Evolutionary conservation across 1,284 basidiomycete species (phyloP).

Genomic region (Ceratobasidium sp.): DNA sequence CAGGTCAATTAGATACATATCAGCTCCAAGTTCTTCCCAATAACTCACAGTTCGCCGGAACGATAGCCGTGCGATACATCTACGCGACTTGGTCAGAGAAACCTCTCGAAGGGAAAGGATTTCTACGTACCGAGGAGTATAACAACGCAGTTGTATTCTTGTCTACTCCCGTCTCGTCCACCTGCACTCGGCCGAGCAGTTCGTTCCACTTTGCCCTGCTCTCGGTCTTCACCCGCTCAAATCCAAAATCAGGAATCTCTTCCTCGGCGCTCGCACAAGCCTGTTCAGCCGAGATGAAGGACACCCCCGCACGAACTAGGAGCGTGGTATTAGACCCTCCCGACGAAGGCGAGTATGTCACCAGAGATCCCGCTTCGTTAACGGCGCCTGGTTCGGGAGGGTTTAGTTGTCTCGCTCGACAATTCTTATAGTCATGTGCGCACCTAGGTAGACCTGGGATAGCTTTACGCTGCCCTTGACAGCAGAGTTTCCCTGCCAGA

Average conservation of each 20-base stretch:
- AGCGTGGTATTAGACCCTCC: slow-evolving; percentile 53
- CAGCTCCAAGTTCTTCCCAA: not conserved
- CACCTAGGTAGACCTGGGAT: slow-evolving; percentile 39
- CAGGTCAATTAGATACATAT: slow-evolving; percentile 5
- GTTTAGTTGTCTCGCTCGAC: slow-evolving; percentile 49
- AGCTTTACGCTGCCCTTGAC: slow-evolving; percentile 62
- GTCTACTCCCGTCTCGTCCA: slow-evolving; percentile 65
- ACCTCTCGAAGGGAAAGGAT: not conserved
- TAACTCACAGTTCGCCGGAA: slow-evolving; percentile 72
- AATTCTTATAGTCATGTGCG: not conserved
- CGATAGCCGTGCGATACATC: slow-evolving; percentile 75
- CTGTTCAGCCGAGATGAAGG: slow-evolving; percentile 70
- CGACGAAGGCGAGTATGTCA: slow-evolving; percentile 64
- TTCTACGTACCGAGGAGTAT: slow-evolving; percentile 68
- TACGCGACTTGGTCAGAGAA: slow-evolving; percentile 49
- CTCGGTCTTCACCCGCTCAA: slow-evolving; percentile 62
- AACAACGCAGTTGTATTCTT: slow-evolving; percentile 62
- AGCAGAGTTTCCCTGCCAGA: slow-evolving; percentile 68
- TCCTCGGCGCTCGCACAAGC: slow-evolving; percentile 71
- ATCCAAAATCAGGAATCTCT: slow-evolving; percentile 73
- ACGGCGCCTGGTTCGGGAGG: slow-evolving; percentile 55
- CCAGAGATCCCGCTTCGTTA: slow-evolving; percentile 65
- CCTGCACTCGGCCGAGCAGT: slow-evolving; percentile 66
- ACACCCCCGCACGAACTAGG: slow-evolving; percentile 62
- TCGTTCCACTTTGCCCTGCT: slow-evolving; percentile 70